Base-by-base conservation (phyloP, 306 rosid species). In the Sindora glabra region DNA sequence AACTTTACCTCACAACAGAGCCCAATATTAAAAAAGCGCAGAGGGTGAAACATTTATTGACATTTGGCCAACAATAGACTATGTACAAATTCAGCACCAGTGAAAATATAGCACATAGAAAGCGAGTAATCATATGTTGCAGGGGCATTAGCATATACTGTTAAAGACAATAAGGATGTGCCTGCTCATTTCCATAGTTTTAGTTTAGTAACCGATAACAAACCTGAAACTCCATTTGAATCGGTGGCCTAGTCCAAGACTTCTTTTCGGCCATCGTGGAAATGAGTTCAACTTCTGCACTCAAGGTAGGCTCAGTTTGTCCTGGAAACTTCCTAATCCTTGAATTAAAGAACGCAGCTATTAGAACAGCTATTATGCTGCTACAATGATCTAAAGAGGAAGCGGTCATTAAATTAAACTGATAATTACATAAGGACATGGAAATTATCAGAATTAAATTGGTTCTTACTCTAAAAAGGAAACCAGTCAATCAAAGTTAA, bases 191-290 rank as follows among this genome's bases (percentile, higher is more conserved):
- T n/a, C n/a, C n/a, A n/a, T n/a, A n/a, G n/a, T n/a, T n/a, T 6
- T 53, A 60, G 6, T 30, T 19, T 61, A 64, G 56, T 25, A 52
- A 52, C 54, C 10, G 24, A 52, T 30, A 70, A 59, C 68, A 74
- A 53, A 94, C 95, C 99, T 94, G 99, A 67, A 89, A 89, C 71
- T 94, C 99, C 99, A 94, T 89, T 85, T 89, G 97, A 76, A 94
- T 94, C 53, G 97, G 97, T 10, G 97, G 99, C 62, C 90, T 83
- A 37, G 97, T 94, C 94, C 90, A 84, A 48, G 97, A 83, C 57
- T 94, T 94, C 83, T 89, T 94, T 71, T 94, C 97, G 26, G 89
- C 65, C 70, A 94, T 89, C 1, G 97, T 89, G 41, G 99, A 94
- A 78, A 94, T 89, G 75, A 94, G 89, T 87, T 94, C 99, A 62